A percentile compares a stretch with the other conserved stretches of the same genome.
phyloP scores from a whole-genome alignment of 495 filamentous ascomycete genomes.

The Daldinia decipiens region DNA sequence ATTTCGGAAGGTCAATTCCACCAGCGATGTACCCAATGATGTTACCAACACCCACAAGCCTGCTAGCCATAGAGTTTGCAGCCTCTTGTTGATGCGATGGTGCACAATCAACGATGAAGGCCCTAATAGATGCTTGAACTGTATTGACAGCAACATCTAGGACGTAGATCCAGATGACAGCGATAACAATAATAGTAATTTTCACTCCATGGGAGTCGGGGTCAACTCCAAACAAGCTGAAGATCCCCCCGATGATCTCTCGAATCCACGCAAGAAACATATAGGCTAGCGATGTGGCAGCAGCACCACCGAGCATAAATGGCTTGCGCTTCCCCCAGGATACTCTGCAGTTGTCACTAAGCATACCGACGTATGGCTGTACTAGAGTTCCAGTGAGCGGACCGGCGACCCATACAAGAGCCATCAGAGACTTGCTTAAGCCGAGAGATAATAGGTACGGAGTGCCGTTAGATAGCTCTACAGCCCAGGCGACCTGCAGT shows the following conservation, averaged over 20 bases:
- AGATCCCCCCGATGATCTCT: conserved; percentile 76
- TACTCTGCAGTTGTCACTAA: conserved; percentile 85
- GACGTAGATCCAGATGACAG: conserved; percentile 84
- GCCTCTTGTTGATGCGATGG: conserved; percentile 88
- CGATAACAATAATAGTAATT: conserved; percentile 70
- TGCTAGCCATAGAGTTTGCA: conserved; percentile 88
- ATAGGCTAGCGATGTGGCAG: conserved; percentile 76
- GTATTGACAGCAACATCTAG: conserved; percentile 94
- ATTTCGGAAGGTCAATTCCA: conserved; percentile 76
- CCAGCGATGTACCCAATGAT: conserved; percentile 87
- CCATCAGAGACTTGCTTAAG: conserved; percentile 91
- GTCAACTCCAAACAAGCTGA: conserved; percentile 77
- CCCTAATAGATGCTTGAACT: conserved; percentile 89
- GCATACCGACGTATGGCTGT: conserved; percentile 92
- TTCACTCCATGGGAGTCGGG: conserved; percentile 68
- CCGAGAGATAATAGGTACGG: conserved; percentile 76
- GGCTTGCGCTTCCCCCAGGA: conserved; percentile 87
- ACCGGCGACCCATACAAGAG: conserved; percentile 93
- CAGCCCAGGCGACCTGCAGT: conserved; percentile 93
- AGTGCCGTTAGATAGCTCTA: conserved; percentile 88
- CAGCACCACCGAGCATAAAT: conserved; percentile 82
- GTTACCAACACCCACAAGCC: conserved; percentile 83
- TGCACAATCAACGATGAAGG: conserved; percentile 90
- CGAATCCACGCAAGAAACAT: conserved; percentile 83
- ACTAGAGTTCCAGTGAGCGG: conserved; percentile 87